phyloP scores from a whole-genome alignment of 331 rosid species.

The Prunus yedoensis region DNA sequence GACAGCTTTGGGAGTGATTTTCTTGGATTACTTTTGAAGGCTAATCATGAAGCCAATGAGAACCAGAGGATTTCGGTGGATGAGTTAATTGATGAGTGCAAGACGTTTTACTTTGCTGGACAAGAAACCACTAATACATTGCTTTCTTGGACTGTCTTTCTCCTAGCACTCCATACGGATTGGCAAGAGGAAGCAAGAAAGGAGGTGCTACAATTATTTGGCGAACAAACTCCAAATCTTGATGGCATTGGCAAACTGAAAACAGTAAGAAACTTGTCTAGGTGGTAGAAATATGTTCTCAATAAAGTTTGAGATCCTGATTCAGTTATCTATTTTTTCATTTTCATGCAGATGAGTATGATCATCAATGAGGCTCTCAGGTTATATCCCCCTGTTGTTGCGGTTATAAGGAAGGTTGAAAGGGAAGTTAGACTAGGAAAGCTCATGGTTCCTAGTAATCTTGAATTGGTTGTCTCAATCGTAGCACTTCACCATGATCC shows the following conservation, averaged over 20 bases:
- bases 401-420: neutral
- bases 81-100: conserved; percentile 19
- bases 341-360: conserved; percentile 16
- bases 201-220: conserved; percentile 18
- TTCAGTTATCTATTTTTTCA: neutral
- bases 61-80: conserved; percentile 18
- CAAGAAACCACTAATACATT: conserved; percentile 14
- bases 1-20: conserved; percentile 12
- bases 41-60: conserved; percentile 18
- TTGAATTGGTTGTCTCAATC: neutral
- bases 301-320: neutral
- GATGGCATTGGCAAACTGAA: conserved; percentile 21
- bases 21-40: conserved; percentile 24
- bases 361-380: conserved; percentile 17
- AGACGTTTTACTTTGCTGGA: neutral
- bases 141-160: conserved; percentile 15
- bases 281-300: neutral
- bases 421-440: conserved; percentile 11
- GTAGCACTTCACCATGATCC: conserved; percentile 20
- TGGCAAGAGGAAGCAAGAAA: conserved; percentile 27
- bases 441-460: conserved; percentile 5
- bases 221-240: conserved; percentile 7
- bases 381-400: conserved; percentile 7
- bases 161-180: conserved; percentile 8
- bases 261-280: conserved; percentile 7